Evolutionary conservation across 495 filamentous ascomycete genomes (phyloP).

Genomic region (Lasiosphaeria hispida): DNA sequence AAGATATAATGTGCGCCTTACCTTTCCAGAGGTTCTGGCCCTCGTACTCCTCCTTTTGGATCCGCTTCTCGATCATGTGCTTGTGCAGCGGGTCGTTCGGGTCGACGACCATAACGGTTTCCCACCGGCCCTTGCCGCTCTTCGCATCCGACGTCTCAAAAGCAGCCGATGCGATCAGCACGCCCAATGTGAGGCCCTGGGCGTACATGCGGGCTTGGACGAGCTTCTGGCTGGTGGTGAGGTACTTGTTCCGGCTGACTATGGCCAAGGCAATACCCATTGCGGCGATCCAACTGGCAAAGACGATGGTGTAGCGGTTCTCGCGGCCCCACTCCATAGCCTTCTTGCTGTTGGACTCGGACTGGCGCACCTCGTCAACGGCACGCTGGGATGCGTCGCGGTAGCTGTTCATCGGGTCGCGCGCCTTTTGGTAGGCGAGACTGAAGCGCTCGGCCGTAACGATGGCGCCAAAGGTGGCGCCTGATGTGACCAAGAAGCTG

Average conservation of each 20-base stretch:
- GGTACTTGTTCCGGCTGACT: slow-evolving; percentile 74
- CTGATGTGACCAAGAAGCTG: slow-evolving; percentile 81
- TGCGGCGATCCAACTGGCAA: slow-evolving; percentile 74
- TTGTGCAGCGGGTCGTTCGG: slow-evolving; percentile 69
- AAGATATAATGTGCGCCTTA: slow-evolving; percentile 33
- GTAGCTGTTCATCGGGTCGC: slow-evolving; percentile 65
- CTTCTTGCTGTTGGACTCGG: slow-evolving; percentile 45
- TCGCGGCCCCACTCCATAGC: slow-evolving; percentile 62
- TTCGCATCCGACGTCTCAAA: slow-evolving; percentile 85
- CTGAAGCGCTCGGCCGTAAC: slow-evolving; percentile 79
- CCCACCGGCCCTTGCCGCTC: slow-evolving; percentile 71
- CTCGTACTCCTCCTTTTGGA: slow-evolving; percentile 68
- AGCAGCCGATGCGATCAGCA: slow-evolving; percentile 80
- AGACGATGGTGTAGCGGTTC: slow-evolving; percentile 88
- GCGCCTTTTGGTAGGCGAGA: slow-evolving; percentile 66
- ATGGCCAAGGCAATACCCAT: slow-evolving; percentile 76
- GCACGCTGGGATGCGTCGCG: slow-evolving; percentile 54
- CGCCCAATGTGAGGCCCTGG: slow-evolving; percentile 89
- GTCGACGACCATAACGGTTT: slow-evolving; percentile 70
- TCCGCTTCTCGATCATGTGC: slow-evolving; percentile 67
- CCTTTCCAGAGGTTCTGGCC: slow-evolving; percentile 87
- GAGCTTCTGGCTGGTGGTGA: slow-evolving; percentile 80
- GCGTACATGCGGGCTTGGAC: slow-evolving; percentile 98
- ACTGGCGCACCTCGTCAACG: slow-evolving; percentile 42
- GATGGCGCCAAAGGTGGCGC: slow-evolving; percentile 81